These are phyloP conservation scores for Aureobasidium melanogenum DNA, from an alignment of 2,329 filamentous ascomycete species.

Conservation along the genomic window DNA sequence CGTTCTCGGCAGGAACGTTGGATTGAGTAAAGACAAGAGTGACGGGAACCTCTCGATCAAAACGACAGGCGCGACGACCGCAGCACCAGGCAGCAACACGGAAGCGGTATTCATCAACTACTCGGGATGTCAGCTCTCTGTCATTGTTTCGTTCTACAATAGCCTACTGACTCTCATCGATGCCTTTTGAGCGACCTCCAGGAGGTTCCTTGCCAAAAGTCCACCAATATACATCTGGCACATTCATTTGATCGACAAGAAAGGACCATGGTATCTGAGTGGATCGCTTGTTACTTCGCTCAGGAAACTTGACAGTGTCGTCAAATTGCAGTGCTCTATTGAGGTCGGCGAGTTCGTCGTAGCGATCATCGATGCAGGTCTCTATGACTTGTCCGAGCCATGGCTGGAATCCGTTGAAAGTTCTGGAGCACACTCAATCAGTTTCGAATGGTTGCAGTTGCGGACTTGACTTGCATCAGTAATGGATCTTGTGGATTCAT, in stretches of 20 bases:
- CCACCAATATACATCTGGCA: slow-evolving; percentile 31
- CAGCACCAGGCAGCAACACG: slow-evolving; percentile 28
- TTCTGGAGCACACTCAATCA: neutral
- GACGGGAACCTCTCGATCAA: slow-evolving; percentile 24
- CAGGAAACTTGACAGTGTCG: slow-evolving; percentile 27
- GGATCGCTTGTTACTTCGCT: slow-evolving; percentile 24
- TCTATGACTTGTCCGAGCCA: slow-evolving; percentile 27
- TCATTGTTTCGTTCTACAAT: neutral
- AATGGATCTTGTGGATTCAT: slow-evolving; percentile 25
- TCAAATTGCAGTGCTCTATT: slow-evolving; percentile 28
- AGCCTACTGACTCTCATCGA: slow-evolving; percentile 5
- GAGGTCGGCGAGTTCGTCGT: slow-evolving; percentile 24
- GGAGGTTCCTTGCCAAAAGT: slow-evolving; percentile 25
- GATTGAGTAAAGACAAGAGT: slow-evolving; percentile 27
- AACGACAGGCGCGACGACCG: slow-evolving; percentile 24
- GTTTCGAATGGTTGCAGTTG: neutral
- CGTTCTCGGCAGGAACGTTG: slow-evolving; percentile 23
- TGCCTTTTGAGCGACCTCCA: slow-evolving; percentile 10
- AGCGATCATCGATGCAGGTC: slow-evolving; percentile 26
- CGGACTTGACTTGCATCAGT: slow-evolving; percentile 17
- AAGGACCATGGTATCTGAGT: slow-evolving; percentile 28
- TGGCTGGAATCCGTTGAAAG: slow-evolving; percentile 26
- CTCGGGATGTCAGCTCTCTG: neutral
- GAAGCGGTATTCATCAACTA: slow-evolving; percentile 26
- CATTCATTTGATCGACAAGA: slow-evolving; percentile 30